Evolutionary conservation across 106 monocot species (phyloP).

Genomic region (Apostasia shenzhenica): DNA sequence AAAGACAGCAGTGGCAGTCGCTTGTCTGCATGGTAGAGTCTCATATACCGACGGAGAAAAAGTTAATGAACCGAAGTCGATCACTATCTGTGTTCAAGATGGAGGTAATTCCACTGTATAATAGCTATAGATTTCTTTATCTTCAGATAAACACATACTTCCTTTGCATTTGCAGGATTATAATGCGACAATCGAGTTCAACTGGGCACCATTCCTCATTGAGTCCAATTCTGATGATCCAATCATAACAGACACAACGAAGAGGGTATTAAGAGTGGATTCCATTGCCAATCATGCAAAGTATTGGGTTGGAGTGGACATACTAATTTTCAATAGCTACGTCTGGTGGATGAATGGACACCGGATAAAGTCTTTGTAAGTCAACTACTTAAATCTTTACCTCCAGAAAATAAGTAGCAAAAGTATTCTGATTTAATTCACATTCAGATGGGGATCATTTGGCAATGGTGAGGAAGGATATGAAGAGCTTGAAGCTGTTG

Average conservation of each 20-base stretch:
- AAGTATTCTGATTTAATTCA: not conserved
- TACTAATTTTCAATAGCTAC: conserved; percentile 63
- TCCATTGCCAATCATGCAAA: conserved; percentile 40
- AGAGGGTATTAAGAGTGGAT: conserved; percentile 49
- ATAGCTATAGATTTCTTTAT: not conserved
- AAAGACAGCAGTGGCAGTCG: conserved; percentile 49
- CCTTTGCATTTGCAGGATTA: conserved; percentile 27
- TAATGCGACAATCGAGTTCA: conserved; percentile 71
- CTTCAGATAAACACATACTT: not conserved
- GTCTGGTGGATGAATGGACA: conserved; percentile 70
- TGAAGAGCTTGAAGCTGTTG: conserved; percentile 43
- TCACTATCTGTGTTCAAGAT: conserved; percentile 49
- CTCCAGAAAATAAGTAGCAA: not conserved
- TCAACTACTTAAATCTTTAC: not conserved
- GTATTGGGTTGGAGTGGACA: conserved; percentile 51
- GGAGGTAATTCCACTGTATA: conserved; percentile 16
- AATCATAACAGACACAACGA: conserved; percentile 29
- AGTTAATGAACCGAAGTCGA: conserved; percentile 38
- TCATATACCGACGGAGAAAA: conserved; percentile 31
- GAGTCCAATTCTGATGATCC: conserved; percentile 46
- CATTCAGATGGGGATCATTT: conserved; percentile 61
- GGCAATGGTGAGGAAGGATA: conserved; percentile 45
- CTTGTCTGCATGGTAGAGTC: conserved; percentile 55
- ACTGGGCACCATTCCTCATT: conserved; percentile 64
- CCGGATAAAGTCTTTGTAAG: conserved; percentile 46